Percentiles rank a stretch among this genome's conserved stretches.
Evolutionary conservation across 441 rosid species (phyloP).

Genomic region (Lepidium campestre): DNA sequence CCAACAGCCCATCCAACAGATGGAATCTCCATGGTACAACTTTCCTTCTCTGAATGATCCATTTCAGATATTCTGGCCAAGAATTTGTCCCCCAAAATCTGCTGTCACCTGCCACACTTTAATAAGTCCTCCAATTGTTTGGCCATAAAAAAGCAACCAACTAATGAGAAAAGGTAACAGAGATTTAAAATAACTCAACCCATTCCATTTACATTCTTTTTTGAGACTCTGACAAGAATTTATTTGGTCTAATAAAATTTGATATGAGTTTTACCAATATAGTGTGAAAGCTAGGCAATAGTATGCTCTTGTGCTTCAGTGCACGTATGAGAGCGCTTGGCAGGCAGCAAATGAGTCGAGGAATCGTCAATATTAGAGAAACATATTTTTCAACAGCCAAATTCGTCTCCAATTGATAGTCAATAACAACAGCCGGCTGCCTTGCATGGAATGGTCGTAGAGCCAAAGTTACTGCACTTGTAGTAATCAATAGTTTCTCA

Average conservation of each 20-base stretch:
- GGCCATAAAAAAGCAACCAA: conserved; percentile 11
- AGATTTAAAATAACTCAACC: neutral
- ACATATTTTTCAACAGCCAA: conserved; percentile 54
- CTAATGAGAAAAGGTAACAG: neutral
- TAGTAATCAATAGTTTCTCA: conserved; percentile 71
- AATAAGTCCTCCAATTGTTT: conserved; percentile 67
- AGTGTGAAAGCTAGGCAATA: conserved; percentile 60
- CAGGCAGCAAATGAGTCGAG: conserved; percentile 64
- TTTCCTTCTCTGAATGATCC: conserved; percentile 39
- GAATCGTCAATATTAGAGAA: conserved; percentile 64
- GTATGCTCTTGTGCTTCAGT: conserved; percentile 72
- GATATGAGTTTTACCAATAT: conserved; percentile 64
- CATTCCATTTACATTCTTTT: conserved; percentile 4
- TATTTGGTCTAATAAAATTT: neutral
- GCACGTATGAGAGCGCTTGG: conserved; percentile 82
- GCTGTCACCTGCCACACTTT: conserved; percentile 91
- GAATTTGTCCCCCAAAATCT: conserved; percentile 62
- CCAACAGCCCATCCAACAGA: conserved; percentile 90
- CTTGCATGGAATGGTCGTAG: conserved; percentile 69
- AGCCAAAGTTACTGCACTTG: conserved; percentile 79
- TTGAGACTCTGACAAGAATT: neutral
- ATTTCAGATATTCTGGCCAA: conserved; percentile 45
- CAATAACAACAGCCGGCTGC: conserved; percentile 27
- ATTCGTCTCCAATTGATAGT: conserved; percentile 24
- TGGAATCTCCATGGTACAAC: conserved; percentile 49